Base-by-base conservation (phyloP, 805 yeast genomes). In the Saturnispora besseyi region DNA sequence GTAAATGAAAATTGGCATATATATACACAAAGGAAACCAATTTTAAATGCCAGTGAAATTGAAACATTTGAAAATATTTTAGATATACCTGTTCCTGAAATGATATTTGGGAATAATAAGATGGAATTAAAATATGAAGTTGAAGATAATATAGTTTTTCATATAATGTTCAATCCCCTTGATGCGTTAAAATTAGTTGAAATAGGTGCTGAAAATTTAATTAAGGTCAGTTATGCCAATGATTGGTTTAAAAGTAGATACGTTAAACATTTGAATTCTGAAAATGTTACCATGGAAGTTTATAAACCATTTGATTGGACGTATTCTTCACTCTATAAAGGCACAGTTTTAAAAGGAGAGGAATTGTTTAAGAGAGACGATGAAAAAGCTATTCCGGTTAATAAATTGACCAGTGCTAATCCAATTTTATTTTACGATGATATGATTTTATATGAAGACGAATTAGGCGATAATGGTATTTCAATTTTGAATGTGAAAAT, bases 231-330 rank as follows among this genome's bases (percentile, higher is more conserved):
- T 8, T 88, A 91, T 66, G 87, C 96, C 4, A 74, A 85, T 50
- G 87, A 84, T 55, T 93, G 98, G 98, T 70, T 76, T 48, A 63
- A 67, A 21, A 65, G 70, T 10, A 68, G 74, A 57, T 62, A 63
- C 45, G 56, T 62, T 40, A 67, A 64, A 46, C 67, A 65, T 32
- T 21, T 46, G 4, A 38, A 47, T 9, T 40, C 50, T 4, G 50
- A 49, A 32, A 45, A 52, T 36, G 48, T 26, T 71, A 74, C 61
- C 64, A 74, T 61, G 74, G 77, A 84, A 43, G 77, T 84, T 33
- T 78, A 83, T 46, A 84, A 84, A 58, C 93, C 96, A 2, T 93
- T 80, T 62, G 99, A 93, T 69, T 93, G 99, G 99, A 91, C 99
- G 0, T 93, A 93, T 63, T 78, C 96, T 0, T 81, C 96, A 0